Conservation (phyloP, 305 asterid species). For the Plantago rigida region DNA sequence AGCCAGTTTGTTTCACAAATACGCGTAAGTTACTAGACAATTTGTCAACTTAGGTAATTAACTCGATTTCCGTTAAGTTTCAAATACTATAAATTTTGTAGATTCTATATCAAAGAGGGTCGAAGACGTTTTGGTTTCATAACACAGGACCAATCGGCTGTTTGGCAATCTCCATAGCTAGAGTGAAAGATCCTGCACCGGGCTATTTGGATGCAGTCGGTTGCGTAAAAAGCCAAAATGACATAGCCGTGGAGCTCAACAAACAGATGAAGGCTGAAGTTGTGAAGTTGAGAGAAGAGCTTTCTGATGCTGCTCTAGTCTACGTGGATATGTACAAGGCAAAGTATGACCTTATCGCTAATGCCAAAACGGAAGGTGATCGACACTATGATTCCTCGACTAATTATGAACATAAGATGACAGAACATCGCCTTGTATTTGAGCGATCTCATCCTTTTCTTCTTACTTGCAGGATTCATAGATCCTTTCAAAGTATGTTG, state of each 20-base stretch:
- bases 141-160: constrained; percentile 40
- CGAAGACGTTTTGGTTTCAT: constrained; percentile 41
- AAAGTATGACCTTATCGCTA: constrained; percentile 31
- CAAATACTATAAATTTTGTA: constrained; percentile 29
- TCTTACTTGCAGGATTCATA: constrained; percentile 36
- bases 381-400: background rate
- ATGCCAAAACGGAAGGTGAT: constrained; percentile 26
- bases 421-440: background rate
- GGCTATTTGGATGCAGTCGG: constrained; percentile 32
- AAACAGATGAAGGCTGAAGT: constrained; percentile 29
- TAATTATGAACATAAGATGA: background rate
- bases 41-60: no score
- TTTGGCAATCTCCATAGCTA: constrained; percentile 22
- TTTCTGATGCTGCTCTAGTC: constrained; percentile 26
- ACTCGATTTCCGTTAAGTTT: constrained; percentile 11
- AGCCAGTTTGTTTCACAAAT: constrained; percentile 38
- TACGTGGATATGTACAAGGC: constrained; percentile 34
- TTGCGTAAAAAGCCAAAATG: constrained; percentile 29
- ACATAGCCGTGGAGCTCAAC: constrained; percentile 30
- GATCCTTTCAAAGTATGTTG: constrained; percentile 41
- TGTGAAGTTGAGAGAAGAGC: constrained; percentile 25
- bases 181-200: constrained; percentile 24
- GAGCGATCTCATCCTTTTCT: background rate
- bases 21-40: constrained; percentile 29
- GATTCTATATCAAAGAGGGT: constrained; percentile 38